phyloP scores from a whole-genome alignment of 305 asterid species.

The Coffea humblotiana region DNA sequence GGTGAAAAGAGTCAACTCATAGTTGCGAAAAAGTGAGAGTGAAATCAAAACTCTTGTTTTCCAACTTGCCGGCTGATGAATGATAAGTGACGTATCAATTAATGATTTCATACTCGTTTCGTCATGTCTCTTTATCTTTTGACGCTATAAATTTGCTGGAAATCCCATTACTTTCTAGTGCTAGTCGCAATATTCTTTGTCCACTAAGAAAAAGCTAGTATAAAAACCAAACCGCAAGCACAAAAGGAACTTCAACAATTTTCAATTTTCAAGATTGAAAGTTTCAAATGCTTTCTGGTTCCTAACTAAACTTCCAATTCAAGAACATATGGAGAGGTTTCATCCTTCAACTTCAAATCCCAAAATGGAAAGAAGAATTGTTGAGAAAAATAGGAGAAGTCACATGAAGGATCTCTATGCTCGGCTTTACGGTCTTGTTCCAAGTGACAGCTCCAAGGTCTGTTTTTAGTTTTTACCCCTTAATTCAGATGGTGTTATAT shows the following conservation, averaged over 20 bases:
- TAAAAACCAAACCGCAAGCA: background rate
- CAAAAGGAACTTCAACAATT: background rate
- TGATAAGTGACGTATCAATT: background rate
- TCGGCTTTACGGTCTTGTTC: constrained; percentile 27
- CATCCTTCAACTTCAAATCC: constrained; percentile 6
- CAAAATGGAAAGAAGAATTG: constrained; percentile 33
- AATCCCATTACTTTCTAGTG: background rate
- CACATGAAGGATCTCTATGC: constrained; percentile 27
- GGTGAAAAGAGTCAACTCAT: background rate
- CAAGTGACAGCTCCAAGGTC: constrained; percentile 18
- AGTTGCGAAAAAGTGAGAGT: background rate
- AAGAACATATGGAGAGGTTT: constrained; percentile 13
- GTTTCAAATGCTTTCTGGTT: background rate
- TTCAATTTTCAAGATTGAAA: background rate
- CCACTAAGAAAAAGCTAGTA: constrained; percentile 3
- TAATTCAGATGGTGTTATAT: background rate
- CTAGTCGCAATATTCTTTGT: background rate
- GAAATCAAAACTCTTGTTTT: background rate
- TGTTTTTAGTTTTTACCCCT: background rate
- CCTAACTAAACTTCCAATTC: background rate
- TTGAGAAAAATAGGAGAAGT: constrained; percentile 40
- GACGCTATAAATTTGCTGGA: background rate
- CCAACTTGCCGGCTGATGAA: constrained; percentile 18
- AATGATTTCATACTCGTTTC: background rate
- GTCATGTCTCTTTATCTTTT: background rate